Evolutionary conservation across 331 rosid species (phyloP), one percentile per base, ranked within the genome.

Genomic region (Quercus phellos): DNA sequence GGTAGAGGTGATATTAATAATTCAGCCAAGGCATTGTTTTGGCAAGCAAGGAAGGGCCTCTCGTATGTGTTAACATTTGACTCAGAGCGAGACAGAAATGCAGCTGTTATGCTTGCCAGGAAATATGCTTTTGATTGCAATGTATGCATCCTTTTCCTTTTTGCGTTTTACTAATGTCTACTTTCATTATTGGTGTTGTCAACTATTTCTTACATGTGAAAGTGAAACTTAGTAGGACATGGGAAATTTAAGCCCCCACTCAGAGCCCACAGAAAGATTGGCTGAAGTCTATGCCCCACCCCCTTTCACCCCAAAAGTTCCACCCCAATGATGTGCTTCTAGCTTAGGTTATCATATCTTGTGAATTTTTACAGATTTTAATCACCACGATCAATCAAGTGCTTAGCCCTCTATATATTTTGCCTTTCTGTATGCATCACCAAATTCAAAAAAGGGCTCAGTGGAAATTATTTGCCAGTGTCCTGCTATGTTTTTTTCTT

Each of bases 31-130:
- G 78, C 89, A n/a, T 64, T 90, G 78, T 92, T 88, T 84, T 94
- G 98, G 99, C 98, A 92, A 87, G 88, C 97, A 14, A 90, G 99
- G 81, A 92, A 88, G 85, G 97, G 97, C 50, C 89, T 90, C 38
- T 92, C 96, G 3, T 92, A 85, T 64, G 90, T 90, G 43, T 85
- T 94, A 80, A 89, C 87, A 26, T 92, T 92, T 70, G 96, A 92
- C 77, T 87, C 96, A 1, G 99, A 94, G 84, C 87, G 89, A 81
- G 99, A 94, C 3, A 88, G 99, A 78, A 94, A 94, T 78, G 92
- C 85, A 34, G 98, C 99, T 12, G 81, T 94, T 68, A 81, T 88
- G 84, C 76, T 92, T 55, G 97, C 99, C 67, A 78, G 97, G 85
- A 94, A 94, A 85, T 86, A 87, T 68, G 97, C 99, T 64, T 83